Evolutionary conservation across 2,329 filamentous ascomycete species (phyloP).

Genomic region (Grosmannia serpens): DNA sequence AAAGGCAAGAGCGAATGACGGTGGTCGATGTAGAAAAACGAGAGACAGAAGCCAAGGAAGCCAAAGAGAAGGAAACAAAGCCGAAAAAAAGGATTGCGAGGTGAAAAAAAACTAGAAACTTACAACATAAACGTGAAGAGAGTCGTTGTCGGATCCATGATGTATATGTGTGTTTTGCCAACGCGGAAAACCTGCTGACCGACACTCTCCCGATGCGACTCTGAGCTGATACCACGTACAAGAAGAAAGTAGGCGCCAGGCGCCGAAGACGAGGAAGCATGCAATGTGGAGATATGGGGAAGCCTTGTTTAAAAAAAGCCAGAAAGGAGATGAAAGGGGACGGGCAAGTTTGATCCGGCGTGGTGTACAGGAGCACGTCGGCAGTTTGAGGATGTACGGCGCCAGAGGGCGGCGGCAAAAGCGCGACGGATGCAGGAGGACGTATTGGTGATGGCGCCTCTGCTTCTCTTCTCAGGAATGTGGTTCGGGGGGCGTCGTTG

Average conservation of each 20-base stretch:
- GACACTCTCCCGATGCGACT: too few relatives aligned
- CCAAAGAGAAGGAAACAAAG: not conserved
- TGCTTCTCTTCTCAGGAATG: too few relatives aligned
- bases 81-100: not conserved
- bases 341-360: not conserved
- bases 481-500: too few relatives aligned
- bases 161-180: constrained; percentile 2
- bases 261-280: not conserved
- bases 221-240: not conserved
- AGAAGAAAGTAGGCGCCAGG: not conserved
- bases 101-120: constrained; percentile 23
- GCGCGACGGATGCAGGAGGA: not conserved
- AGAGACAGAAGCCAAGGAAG: too few relatives aligned
- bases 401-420: not conserved
- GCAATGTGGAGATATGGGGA: not conserved
- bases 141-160: constrained; percentile 51
- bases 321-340: constrained; percentile 7
- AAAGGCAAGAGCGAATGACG: not conserved
- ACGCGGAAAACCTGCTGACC: too few relatives aligned
- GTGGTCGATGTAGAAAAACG: too few relatives aligned
- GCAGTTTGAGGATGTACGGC: not conserved
- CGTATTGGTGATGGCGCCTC: too few relatives aligned
- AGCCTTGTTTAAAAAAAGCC: not conserved
- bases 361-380: not conserved
- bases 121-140: constrained; percentile 60